Percentiles rank a stretch among this genome's conserved stretches.
These are phyloP conservation scores for Salmacisia buchloeana DNA, from an alignment of 1,284 basidiomycete genomes.

Conservation along the genomic window DNA sequence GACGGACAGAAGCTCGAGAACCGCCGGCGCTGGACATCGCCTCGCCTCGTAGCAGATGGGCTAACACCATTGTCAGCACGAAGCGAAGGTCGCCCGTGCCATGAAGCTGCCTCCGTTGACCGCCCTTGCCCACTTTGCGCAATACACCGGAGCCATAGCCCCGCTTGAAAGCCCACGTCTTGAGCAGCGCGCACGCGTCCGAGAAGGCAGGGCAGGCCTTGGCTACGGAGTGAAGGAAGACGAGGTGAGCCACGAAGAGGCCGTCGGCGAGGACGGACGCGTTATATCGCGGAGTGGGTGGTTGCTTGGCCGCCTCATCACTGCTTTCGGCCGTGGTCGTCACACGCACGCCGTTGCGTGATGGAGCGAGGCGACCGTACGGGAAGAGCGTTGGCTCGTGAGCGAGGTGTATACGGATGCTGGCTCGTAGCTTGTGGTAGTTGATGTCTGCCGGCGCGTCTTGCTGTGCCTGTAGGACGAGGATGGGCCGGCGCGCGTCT, in stretches of 20 bases:
- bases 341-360: conserved; percentile 56
- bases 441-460: conserved; percentile 52
- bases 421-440: conserved; percentile 65
- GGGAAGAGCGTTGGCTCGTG: conserved; percentile 62
- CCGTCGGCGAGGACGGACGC: conserved; percentile 65
- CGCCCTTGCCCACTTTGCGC: conserved; percentile 18
- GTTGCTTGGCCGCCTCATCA: conserved; percentile 19
- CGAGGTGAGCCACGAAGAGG: conserved; percentile 64
- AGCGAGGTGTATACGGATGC: conserved; percentile 69
- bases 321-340: conserved; percentile 16
- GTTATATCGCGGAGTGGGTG: conserved; percentile 71
- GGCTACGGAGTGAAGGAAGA: conserved; percentile 65
- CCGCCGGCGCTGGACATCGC: conserved; percentile 54
- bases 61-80: conserved; percentile 54
- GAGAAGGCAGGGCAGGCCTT: conserved; percentile 63
- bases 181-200: conserved; percentile 72
- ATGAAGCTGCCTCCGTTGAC: conserved; percentile 59
- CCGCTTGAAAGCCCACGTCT: conserved; percentile 84
- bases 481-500: conserved; percentile 65
- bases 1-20: conserved; percentile 53
- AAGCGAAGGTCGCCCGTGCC: conserved; percentile 61
- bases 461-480: conserved; percentile 61
- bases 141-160: conserved; percentile 58
- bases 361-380: conserved; percentile 65
- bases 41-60: conserved; percentile 49